Evolutionary conservation across 2,329 filamentous ascomycete genomes (phyloP).

Genomic region (Endoconidiophora laricicola): DNA sequence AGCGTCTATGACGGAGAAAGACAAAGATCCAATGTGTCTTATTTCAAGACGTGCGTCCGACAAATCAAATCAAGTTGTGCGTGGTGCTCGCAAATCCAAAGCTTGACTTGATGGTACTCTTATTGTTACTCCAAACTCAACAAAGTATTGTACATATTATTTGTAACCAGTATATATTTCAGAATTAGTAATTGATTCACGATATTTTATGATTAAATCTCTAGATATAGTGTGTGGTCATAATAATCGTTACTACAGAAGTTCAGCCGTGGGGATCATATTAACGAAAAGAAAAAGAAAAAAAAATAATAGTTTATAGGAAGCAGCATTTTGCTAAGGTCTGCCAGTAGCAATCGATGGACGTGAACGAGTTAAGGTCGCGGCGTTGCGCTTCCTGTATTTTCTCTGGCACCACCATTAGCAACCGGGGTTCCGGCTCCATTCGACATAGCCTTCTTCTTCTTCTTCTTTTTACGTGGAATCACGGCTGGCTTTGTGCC

Average conservation of each 20-base stretch:
- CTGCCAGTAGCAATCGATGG: background rate
- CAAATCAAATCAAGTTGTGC: constrained; percentile 39
- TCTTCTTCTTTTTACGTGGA: constrained; percentile 57
- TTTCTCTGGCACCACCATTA: constrained; percentile 30
- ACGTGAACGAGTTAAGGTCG: constrained; percentile 19
- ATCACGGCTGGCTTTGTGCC: constrained; percentile 63
- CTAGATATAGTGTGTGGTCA: too few species aligned
- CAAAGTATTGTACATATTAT: background rate
- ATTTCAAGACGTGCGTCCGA: constrained; percentile 44
- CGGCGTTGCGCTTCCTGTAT: constrained; percentile 45
- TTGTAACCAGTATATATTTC: background rate
- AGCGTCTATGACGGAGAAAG: constrained; percentile 71
- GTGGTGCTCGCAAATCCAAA: constrained; percentile 33
- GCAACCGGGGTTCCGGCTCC: constrained; percentile 8
- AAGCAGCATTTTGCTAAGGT: too few species aligned
- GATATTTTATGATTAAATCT: too few species aligned
- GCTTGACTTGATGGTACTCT: background rate
- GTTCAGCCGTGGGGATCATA: background rate
- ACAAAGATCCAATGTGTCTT: constrained; percentile 58
- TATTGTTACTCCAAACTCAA: background rate
- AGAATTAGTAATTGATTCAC: background rate
- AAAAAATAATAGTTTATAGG: background rate
- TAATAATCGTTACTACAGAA: background rate
- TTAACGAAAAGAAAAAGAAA: background rate
- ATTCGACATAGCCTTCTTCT: constrained; percentile 42